These are phyloP conservation scores for Kwoniella dendrophila DNA, from an alignment of 768 basidiomycete species.

Conservation along the genomic window DNA sequence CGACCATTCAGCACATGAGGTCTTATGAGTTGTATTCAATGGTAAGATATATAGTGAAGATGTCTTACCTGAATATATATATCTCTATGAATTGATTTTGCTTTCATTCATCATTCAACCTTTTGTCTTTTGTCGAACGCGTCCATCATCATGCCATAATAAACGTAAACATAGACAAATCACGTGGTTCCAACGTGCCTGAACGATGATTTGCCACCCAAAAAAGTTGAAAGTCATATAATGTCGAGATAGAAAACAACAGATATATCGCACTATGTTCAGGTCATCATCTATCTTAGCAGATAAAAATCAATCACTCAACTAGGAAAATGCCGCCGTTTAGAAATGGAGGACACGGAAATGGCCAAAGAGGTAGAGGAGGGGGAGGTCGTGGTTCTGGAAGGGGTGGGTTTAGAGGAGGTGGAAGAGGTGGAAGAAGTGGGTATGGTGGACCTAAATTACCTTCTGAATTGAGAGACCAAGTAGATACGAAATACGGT, in stretches of 20 bases:
- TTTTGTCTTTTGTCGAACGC: conserved; percentile 4
- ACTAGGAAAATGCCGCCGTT: conserved; percentile 11
- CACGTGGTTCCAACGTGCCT: background rate
- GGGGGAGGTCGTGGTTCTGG: too few relatives aligned
- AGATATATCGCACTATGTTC: too few relatives aligned
- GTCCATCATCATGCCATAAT: too few relatives aligned
- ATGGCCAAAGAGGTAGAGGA: conserved; percentile 12
- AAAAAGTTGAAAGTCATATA: conserved; percentile 20
- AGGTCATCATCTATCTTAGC: too few relatives aligned
- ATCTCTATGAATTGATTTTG: too few relatives aligned
- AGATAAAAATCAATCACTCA: background rate
- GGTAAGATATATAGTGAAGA: too few relatives aligned
- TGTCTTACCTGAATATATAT: background rate
- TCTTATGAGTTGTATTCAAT: too few relatives aligned
- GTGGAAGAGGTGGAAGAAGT: conserved; percentile 18
- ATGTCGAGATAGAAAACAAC: background rate
- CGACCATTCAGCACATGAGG: too few relatives aligned
- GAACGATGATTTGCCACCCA: conserved; percentile 11
- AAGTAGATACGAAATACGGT: conserved; percentile 30
- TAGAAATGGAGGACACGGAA: conserved; percentile 13
- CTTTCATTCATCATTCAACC: too few relatives aligned
- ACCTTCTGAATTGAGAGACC: conserved; percentile 31
- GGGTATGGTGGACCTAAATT: conserved; percentile 32
- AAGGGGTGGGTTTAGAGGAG: conserved; percentile 16
- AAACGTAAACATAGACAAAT: too few relatives aligned